Base-by-base conservation (phyloP, 805 yeast species). In the Jamesozyma spencerorum region DNA sequence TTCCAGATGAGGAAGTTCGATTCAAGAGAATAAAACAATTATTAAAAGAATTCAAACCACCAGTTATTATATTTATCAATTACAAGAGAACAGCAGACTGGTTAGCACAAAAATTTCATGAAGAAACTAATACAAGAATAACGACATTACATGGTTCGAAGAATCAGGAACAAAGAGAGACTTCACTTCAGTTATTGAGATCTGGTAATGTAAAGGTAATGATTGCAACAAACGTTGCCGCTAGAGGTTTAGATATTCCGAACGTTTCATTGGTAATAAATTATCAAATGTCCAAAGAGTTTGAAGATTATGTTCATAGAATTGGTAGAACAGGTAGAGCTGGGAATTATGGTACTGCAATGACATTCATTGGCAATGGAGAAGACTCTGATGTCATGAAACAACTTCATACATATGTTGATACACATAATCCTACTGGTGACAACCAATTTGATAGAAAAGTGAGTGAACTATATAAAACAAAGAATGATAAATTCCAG, bases 281-380 rank as follows among this genome's bases (percentile, higher is more conserved):
- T 58, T 88, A 72, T 55, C 95, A 90, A 50, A 81, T 88, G 88
- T 65, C 87, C 8, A 74, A 70, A 46, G 69, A 70, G 27, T 74
- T 87, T 34, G 96, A 87, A 47, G 88, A 82, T 44, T 90, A 87
- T 51, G 75, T 90, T 15, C 98, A 90, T 62, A 72, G 97, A 55
- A 81, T 90, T 38, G 98, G 98, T 42, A 78, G 98, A 64, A 90
- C 98, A 0, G 98, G 97, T 30, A 75, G 98, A 60, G 97, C 95
- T 0, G 97, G 97, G 0, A 76, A 74, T 36, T 57, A 57, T 5
- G 98, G 98, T 34, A 68, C 72, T 8, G 81, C 95, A 4, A 66
- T 79, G 11, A 82, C 96, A 0, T 83, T 85, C 47, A 58, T 87
- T 46, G 76, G 74, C 40, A 71, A 70, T 11, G 70, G 69, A 3